Evolutionary conservation across 2,329 filamentous ascomycete genomes (phyloP).

Genomic region (Penicillium nordicum): DNA sequence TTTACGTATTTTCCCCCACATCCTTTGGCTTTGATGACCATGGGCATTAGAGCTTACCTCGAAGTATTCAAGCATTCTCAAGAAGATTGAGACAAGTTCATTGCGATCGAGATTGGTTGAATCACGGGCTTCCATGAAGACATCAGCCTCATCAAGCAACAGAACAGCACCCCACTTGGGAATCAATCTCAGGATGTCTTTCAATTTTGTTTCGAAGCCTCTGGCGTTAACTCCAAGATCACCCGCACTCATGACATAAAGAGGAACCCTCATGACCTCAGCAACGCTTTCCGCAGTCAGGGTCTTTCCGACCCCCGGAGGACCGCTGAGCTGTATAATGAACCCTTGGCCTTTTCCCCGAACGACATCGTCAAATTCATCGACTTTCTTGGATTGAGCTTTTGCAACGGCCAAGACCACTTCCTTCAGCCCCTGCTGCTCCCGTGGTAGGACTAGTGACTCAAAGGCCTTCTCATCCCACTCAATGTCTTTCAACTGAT

Average conservation of each 20-base stretch:
- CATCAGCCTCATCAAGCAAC: conserved; percentile 49
- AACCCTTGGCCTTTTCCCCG: conserved; percentile 53
- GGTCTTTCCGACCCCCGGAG: conserved; percentile 55
- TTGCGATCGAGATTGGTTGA: conserved; percentile 45
- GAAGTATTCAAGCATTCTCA: conserved; percentile 31
- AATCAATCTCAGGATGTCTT: conserved; percentile 48
- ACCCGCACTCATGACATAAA: conserved; percentile 49
- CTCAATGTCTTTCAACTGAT: conserved; percentile 41
- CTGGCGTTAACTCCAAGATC: conserved; percentile 48
- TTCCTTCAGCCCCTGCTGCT: conserved; percentile 42
- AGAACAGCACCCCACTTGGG: conserved; percentile 52
- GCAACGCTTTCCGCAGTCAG: conserved; percentile 51
- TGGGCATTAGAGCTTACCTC: conserved; percentile 14
- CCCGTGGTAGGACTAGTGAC: conserved; percentile 46
- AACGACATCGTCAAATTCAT: conserved; percentile 50
- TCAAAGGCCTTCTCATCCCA: conserved; percentile 49
- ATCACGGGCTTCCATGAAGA: conserved; percentile 35
- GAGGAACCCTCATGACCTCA: conserved; percentile 50
- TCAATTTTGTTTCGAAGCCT: conserved; percentile 45
- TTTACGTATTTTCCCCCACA: not conserved
- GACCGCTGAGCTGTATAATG: conserved; percentile 51
- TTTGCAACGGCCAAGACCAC: conserved; percentile 48
- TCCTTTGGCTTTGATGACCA: no score
- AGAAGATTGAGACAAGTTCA: conserved; percentile 43
- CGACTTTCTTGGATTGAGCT: conserved; percentile 39